Conservation (phyloP, 495 filamentous ascomycete species). For the Evernia prunastri region DNA sequence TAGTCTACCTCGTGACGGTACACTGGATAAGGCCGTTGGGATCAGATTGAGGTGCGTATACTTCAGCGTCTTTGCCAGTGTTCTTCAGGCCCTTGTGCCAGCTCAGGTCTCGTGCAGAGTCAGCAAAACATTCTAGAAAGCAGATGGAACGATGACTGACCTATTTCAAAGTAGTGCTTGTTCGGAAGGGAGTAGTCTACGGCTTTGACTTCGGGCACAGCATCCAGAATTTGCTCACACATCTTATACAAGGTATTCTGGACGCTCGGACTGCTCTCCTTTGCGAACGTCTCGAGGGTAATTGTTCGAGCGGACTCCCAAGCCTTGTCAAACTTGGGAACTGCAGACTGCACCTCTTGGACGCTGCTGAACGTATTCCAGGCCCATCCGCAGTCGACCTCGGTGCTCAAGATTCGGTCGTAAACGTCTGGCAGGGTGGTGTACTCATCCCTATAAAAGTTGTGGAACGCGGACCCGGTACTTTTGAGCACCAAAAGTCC, state of each 20-base stretch:
- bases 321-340: slow-evolving; percentile 66
- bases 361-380: slow-evolving; percentile 67
- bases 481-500: slow-evolving; percentile 88
- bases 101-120: slow-evolving; percentile 44
- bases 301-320: slow-evolving; percentile 70
- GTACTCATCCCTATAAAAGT: slow-evolving; percentile 87
- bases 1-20: slow-evolving; percentile 63
- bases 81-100: slow-evolving; percentile 98
- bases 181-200: slow-evolving; percentile 87
- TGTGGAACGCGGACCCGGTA: slow-evolving; percentile 94
- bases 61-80: slow-evolving; percentile 92
- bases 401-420: slow-evolving; percentile 92
- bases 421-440: slow-evolving; percentile 84
- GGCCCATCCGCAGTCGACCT: slow-evolving; percentile 77
- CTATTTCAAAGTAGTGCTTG: slow-evolving; percentile 98
- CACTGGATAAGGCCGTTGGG: slow-evolving; percentile 96
- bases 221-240: slow-evolving; percentile 77
- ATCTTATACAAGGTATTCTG: slow-evolving; percentile 99
- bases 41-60: slow-evolving; percentile 85
- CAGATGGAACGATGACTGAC: slow-evolving; percentile 45
- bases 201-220: slow-evolving; percentile 60
- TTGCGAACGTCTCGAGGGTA: slow-evolving; percentile 87
- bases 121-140: slow-evolving; percentile 2
- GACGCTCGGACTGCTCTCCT: slow-evolving; percentile 83
- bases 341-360: slow-evolving; percentile 58